Base-by-base conservation (phyloP, 495 filamentous ascomycete genomes). In the Glarea lozoyensis region DNA sequence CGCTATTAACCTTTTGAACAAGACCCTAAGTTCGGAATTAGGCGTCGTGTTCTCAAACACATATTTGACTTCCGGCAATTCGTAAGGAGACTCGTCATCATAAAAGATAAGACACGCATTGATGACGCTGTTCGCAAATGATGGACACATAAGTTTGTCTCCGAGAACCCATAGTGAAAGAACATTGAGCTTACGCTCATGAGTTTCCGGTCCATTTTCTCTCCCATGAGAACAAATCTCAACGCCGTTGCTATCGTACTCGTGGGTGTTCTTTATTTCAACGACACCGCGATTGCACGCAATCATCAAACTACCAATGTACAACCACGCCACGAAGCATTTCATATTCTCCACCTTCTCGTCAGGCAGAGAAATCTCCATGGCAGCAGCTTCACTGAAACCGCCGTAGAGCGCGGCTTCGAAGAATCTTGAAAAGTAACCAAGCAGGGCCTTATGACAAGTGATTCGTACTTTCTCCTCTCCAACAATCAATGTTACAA, bases 101-200 rank as follows among this genome's bases (percentile, higher is more conserved):
- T n/a, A n/a, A n/a, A n/a, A n/a, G n/a, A n/a, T n/a, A n/a, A n/a
- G n/a, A n/a, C n/a, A n/a, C n/a, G n/a, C n/a, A n/a, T n/a, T n/a
- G n/a, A 45, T 38, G 15, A 19, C 23, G 4, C 31, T 13, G 23
- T 45, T 37, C 32, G 32, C 12, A 20, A 37, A 38, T 11, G 17
- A 3, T 2, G n/a, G 34, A 23, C 32, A 29, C 13, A n/a, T 10
- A 2, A 37, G 11, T 9, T 12, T 24, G 25, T 37, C 34, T 6
- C 32, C 42, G 11, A 45, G 22, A 11, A 38, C 23, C 42, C 42
- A 45, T 10, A 37, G 21, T n/a, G n/a, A n/a, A n/a, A n/a, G n/a
- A n/a, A n/a, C n/a, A n/a, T n/a, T n/a, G n/a, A n/a, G n/a, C n/a
- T n/a, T n/a, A n/a, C n/a, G n/a, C n/a, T n/a, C n/a, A n/a, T n/a